Conservation (phyloP, 306 rosid genomes). For the Leucaena leucocephala region DNA sequence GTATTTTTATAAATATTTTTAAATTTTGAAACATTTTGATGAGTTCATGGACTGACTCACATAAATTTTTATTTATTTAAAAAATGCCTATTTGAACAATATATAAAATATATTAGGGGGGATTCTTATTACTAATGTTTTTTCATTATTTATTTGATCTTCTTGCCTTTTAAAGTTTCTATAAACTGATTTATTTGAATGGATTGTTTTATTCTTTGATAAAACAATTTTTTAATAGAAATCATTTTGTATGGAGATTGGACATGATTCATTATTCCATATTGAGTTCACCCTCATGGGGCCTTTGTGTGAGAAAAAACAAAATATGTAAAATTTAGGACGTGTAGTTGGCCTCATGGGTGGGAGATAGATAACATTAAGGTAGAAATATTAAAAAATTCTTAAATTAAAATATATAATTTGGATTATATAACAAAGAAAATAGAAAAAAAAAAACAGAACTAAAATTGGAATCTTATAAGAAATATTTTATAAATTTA, state of each 20-base stretch:
- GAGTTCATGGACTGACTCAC: not conserved
- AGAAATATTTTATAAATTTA: not conserved
- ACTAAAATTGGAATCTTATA: not conserved
- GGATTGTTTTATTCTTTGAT: slow-evolving; percentile 24
- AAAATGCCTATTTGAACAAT: not conserved
- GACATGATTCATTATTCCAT: slow-evolving; percentile 36
- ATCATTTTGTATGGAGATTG: slow-evolving; percentile 22
- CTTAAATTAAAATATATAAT: no score
- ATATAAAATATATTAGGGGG: not conserved
- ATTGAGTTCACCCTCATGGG: slow-evolving; percentile 17
- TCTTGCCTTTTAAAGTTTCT: not conserved
- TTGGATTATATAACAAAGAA: not conserved
- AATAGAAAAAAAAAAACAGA: not conserved
- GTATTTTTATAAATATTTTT: not conserved
- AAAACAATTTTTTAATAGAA: slow-evolving; percentile 30
- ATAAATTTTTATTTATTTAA: not conserved
- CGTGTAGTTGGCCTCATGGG: not conserved
- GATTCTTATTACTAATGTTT: not conserved
- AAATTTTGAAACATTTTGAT: not conserved
- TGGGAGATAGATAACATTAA: not conserved
- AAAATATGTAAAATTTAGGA: slow-evolving; percentile 12
- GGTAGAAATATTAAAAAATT: not conserved
- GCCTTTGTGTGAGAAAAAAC: not conserved
- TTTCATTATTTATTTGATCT: not conserved
- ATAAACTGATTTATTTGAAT: not conserved